phyloP scores from a whole-genome alignment of 306 rosid species.

The Cicer judaicum region DNA sequence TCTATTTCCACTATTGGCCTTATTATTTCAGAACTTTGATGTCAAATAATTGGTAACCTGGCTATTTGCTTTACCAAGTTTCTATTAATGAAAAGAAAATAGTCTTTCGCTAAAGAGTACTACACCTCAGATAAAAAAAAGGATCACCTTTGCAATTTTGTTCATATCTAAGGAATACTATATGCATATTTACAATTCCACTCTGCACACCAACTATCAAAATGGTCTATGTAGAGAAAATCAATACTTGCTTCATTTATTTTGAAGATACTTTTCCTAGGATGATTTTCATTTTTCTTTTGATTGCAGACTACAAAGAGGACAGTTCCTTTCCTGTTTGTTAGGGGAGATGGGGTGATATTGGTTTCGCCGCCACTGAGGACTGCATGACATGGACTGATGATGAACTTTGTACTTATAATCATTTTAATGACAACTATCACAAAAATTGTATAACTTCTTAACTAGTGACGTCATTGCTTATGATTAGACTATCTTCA shows the following conservation, averaged over 20 bases:
- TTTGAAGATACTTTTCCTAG: neutral
- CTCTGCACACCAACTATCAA: constrained; percentile 29
- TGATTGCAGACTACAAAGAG: constrained; percentile 84
- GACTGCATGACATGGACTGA: constrained; percentile 66
- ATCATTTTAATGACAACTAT: constrained; percentile 38
- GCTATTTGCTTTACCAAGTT: constrained; percentile 19
- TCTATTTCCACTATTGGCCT: neutral
- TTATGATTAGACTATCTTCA: constrained; percentile 42
- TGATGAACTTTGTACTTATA: constrained; percentile 8
- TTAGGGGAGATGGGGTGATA: constrained; percentile 98
- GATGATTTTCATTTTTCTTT: constrained; percentile 34
- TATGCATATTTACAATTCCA: constrained; percentile 32
- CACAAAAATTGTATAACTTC: constrained; percentile 40
- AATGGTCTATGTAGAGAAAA: neutral
- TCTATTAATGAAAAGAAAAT: neutral
- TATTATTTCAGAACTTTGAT: neutral
- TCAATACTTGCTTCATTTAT: constrained; percentile 19
- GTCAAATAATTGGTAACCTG: constrained; percentile 3
- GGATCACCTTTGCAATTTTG: constrained; percentile 18
- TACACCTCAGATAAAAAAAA: neutral
- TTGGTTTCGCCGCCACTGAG: constrained; percentile 97
- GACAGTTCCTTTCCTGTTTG: constrained; percentile 91
- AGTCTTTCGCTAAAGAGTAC: neutral
- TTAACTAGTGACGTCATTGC: constrained; percentile 32
- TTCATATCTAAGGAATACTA: constrained; percentile 11